Base-by-base conservation (phyloP, 441 rosid genomes). In the Eutrema salsugineum region DNA sequence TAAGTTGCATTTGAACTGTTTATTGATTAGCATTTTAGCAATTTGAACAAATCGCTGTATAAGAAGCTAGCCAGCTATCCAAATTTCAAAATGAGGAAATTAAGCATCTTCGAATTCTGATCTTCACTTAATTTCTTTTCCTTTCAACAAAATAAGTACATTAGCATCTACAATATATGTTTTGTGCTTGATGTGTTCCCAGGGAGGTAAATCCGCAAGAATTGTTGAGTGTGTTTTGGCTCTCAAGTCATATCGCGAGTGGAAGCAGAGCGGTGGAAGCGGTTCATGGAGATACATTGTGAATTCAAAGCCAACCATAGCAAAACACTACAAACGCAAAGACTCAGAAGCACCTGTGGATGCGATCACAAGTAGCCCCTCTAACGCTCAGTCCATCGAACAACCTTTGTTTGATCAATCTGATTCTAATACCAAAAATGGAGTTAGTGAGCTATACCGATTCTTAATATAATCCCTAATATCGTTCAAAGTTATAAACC, bases 151-250 rank as follows among this genome's bases (percentile, higher is more conserved):
- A 24, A 24, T 1, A 24, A 3, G 2, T 44, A 69, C 40, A 22
- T 22, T 58, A 30, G 14, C 17, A 70, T 30, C 40, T 32, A 62
- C 30, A 43, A 22, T 64, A 22, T 64, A 10, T 63, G 50, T 58
- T 63, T 7, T 36, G 70, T 17, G 48, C 11, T 35, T 48, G 51
- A 56, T 38, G 32, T 74, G 50, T 43, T 58, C 68, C 17, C 80
- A 89, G 94, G 88, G 88, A 53, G 94, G 94, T 61, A 83, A 87
- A 67, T 83, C 88, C 20, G 36, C 80, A 38, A 84, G 91, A 83
- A 78, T 87, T 57, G 88, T 85, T 63, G 85, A 84, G 71, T 89
- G 88, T 79, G 84, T 87, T 49, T 85, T 88, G 72, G 94, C 88
- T 16, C 83, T 88, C 54, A 86, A 87, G 77, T 81, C 88, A 65